These are phyloP conservation scores for Arthrinium phaeospermum DNA, from an alignment of 2,329 filamentous ascomycete species.

Conservation along the genomic window DNA sequence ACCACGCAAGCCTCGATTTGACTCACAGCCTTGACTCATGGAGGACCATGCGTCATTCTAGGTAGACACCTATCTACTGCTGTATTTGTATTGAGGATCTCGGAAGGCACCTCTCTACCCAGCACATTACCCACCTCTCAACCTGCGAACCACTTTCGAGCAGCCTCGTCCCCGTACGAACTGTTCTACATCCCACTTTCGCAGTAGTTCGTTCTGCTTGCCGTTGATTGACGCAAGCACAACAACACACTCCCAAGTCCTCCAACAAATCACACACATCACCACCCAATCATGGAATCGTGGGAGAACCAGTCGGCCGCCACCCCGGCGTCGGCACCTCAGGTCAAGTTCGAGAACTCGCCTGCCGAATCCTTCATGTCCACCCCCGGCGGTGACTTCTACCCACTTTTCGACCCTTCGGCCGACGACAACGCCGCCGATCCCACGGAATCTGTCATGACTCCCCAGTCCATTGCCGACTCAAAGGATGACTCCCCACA, in stretches of 20 bases:
- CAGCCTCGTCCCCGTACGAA: constrained; percentile 24
- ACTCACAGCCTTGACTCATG: constrained; percentile 29
- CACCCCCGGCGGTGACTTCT: constrained; percentile 53
- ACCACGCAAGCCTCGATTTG: background rate
- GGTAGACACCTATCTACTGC: constrained; percentile 28
- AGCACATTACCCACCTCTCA: constrained; percentile 19
- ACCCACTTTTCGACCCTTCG: constrained; percentile 52
- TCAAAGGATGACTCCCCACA: constrained; percentile 34
- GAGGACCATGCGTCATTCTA: constrained; percentile 30
- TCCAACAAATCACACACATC: constrained; percentile 31
- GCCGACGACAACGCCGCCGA: constrained; percentile 44
- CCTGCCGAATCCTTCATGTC: constrained; percentile 61
- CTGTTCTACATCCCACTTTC: constrained; percentile 23
- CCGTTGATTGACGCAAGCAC: constrained; percentile 7
- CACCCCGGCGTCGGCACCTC: constrained; percentile 42
- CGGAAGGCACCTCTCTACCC: constrained; percentile 44
- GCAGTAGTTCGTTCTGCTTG: constrained; percentile 27
- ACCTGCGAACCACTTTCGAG: constrained; percentile 21
- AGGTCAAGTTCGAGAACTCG: constrained; percentile 59
- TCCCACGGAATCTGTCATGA: constrained; percentile 54
- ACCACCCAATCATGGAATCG: constrained; percentile 43
- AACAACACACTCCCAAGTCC: constrained; percentile 23
- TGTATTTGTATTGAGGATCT: constrained; percentile 46
- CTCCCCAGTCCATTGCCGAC: constrained; percentile 48
- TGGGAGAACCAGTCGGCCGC: constrained; percentile 41